Conservation (phyloP, 805 yeast genomes). For the Lachancea dasiensis region DNA sequence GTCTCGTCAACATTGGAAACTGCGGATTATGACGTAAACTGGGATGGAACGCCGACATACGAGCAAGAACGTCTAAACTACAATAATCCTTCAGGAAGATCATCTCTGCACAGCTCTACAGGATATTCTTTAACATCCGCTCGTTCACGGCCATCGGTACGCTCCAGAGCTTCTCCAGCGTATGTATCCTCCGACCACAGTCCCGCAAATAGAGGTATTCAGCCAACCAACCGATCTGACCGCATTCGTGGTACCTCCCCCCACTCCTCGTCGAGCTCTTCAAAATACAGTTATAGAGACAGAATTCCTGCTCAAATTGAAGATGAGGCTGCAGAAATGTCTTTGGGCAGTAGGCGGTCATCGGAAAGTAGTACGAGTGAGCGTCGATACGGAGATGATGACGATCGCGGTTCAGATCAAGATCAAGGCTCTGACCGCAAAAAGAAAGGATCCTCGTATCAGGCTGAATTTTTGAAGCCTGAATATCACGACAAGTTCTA, state of each 20-base stretch:
- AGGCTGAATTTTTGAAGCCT: slow-evolving; percentile 29
- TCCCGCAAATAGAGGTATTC: neutral
- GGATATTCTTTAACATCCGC: slow-evolving; percentile 8
- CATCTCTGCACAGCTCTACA: slow-evolving; percentile 20
- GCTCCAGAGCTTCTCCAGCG: slow-evolving; percentile 5
- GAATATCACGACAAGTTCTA: slow-evolving; percentile 41
- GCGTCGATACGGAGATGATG: slow-evolving; percentile 5
- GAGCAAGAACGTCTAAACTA: slow-evolving; percentile 40
- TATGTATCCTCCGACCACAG: neutral
- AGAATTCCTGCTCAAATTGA: slow-evolving; percentile 36
- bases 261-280: slow-evolving; percentile 34
- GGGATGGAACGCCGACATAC: slow-evolving; percentile 50
- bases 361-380: slow-evolving; percentile 18
- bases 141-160: slow-evolving; percentile 17
- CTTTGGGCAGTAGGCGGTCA: slow-evolving; percentile 22
- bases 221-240: neutral
- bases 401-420: slow-evolving; percentile 10
- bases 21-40: slow-evolving; percentile 67
- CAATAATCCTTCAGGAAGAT: slow-evolving; percentile 20
- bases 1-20: slow-evolving; percentile 65
- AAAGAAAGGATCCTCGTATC: slow-evolving; percentile 25
- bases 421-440: slow-evolving; percentile 24
- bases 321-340: slow-evolving; percentile 28
- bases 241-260: slow-evolving; percentile 19
- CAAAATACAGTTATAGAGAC: slow-evolving; percentile 34